Evolutionary conservation across 2,329 filamentous ascomycete species (phyloP), one percentile per base, ranked within the genome.

Genomic region (Orbilia javanica): DNA sequence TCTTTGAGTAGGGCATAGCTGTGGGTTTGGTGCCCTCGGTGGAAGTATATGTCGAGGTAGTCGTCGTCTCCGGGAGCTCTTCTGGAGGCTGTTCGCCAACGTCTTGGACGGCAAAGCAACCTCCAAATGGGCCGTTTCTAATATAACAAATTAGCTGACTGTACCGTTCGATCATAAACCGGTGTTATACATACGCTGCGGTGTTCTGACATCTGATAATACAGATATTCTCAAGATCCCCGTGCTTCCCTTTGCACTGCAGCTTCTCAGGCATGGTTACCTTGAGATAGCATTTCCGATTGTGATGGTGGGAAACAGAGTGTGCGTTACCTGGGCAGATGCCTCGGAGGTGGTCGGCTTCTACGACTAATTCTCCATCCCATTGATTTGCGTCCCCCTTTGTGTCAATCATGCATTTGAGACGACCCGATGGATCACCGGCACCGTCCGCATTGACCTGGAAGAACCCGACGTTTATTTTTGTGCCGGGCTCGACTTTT

Each of bases 121-220:
- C 48, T 53, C 48, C 48, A 53, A 53, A 53, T 11, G 48, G 48
- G 25, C 48, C 48, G 31, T 53, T 53, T 53, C 48, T 53, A 13
- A 11, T 31, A 53, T 53, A 11, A 29, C 2, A n/a, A 53, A 8
- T 2, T 53, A 8, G 48, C n/a, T 31, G n/a, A 31, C 31, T 53
- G 48, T 53, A 31, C n/a, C 25, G 48, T 31, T 29, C 25, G 11
- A 53, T 53, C 13, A 11, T 29, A 31, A 4, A 31, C 22, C 4
- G 11, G 48, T 1, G 25, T 1, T 53, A 53, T 29, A 31, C 48
- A 29, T 53, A 53, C 48, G 31, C 25, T n/a, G 48, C 48, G 18
- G 1, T 29, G 25, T 53, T 53, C 25, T 53, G 25, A 53, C 48
- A 53, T 53, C 48, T 29, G 48, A 53, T 31, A 1, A 53, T 53